Conservation (phyloP, 75 land plant genomes). For the Gnetum montanum region DNA sequence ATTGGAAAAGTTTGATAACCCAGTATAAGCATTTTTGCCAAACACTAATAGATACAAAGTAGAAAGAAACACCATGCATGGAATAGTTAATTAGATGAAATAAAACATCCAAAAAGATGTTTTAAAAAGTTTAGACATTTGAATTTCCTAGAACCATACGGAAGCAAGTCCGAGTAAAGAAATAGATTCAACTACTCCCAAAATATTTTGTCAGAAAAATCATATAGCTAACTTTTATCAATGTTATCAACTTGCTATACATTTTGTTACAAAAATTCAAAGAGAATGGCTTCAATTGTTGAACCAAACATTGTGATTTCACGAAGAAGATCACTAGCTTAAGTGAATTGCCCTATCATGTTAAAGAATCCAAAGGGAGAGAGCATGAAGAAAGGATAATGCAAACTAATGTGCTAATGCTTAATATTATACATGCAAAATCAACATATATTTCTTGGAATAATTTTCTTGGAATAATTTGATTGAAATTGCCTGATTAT, state of each 20-base stretch:
- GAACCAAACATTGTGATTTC: not conserved
- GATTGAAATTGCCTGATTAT: conserved; percentile 1
- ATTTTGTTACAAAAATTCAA: not conserved
- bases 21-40: too few relatives aligned
- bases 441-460: not conserved
- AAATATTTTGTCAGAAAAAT: not conserved
- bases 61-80: too few relatives aligned
- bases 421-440: not conserved
- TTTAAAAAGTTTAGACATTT: conserved; percentile 1
- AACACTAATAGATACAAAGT: too few relatives aligned
- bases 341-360: not conserved
- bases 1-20: too few relatives aligned
- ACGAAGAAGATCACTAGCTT: not conserved
- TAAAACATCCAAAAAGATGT: not conserved
- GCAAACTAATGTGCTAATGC: not conserved
- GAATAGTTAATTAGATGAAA: not conserved
- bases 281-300: not conserved
- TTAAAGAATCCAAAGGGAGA: not conserved
- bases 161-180: not conserved
- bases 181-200: not conserved
- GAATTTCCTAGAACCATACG: not conserved
- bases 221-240: not conserved
- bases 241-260: not conserved
- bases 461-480: not conserved
- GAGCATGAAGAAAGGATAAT: not conserved